Evolutionary conservation across 2,329 filamentous ascomycete genomes (phyloP), one percentile per base, ranked within the genome.

Genomic region (Lachnellula arida): DNA sequence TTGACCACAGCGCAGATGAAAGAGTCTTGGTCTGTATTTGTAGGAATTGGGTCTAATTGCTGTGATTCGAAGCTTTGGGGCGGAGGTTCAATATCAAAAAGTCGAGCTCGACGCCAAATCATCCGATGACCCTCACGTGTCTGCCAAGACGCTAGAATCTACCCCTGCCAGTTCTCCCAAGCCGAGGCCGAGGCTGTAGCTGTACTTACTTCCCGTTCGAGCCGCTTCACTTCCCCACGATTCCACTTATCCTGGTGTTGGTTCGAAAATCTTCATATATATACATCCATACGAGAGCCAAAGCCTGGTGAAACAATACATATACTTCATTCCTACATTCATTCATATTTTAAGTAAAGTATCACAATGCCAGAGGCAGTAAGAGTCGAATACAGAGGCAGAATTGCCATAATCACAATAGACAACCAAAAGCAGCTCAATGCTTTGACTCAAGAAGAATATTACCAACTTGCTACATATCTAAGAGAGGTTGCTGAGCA

Each of bases 341-440:
- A 35, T 5, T 51, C 40, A 25, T 51, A 6, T 25, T n/a, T 35
- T 17, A 8, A 48, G 19, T 8, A 22, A 6, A 46, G 37, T 2
- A 46, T 9, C 19, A 65, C 37, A 37, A 70, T 67, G 65, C 42
- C 58, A 2, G 56, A 56, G 15, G 46, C 60, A 46, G 61, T 70
- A 5, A 62, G 58, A 17, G 68, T 89, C 65, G 78, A 84, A 59
- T 88, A 85, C 71, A 76, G 78, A 65, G 87, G 82, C 71, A 85
- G 85, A 57, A 75, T 91, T 61, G 90, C 93, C 67, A 83, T 92
- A 69, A 86, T 99, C 72, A 96, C 90, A 17, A 86, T 99, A 69
- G 87, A 92, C 74, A 87, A 89, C 51, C 82, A 86, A 53, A 82
- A 85, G 70, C 97, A 97, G 76, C 89, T 97, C 72, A 95, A 95